phyloP scores from a whole-genome alignment of 495 filamentous ascomycete genomes.

The Penicillium cinerascens region DNA sequence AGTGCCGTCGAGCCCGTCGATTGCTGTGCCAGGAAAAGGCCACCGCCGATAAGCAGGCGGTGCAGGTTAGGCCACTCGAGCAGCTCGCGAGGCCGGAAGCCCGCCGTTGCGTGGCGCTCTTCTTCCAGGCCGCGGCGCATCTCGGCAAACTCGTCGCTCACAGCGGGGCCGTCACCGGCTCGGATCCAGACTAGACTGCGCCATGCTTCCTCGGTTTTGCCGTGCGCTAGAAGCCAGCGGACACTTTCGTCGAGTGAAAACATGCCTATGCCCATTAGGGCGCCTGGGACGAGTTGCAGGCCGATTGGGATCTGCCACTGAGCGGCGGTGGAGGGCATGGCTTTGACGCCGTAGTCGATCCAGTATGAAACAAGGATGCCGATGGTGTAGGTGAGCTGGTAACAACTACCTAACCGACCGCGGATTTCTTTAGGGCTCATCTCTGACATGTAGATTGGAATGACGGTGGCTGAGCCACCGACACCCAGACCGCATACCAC shows the following conservation, averaged over 20 bases:
- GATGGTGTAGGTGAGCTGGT: constrained; percentile 52
- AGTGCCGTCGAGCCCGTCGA: constrained; percentile 53
- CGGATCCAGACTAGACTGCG: constrained; percentile 50
- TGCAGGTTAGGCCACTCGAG: constrained; percentile 40
- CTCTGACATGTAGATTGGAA: constrained; percentile 56
- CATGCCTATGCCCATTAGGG: constrained; percentile 50
- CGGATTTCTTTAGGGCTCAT: constrained; percentile 55
- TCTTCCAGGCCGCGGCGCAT: constrained; percentile 43
- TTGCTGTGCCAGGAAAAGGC: constrained; percentile 46
- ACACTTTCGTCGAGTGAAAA: constrained; percentile 47
- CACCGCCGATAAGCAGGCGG: constrained; percentile 37
- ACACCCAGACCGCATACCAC: constrained; percentile 56
- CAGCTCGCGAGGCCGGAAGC: constrained; percentile 40
- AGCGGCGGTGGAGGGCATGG: constrained; percentile 48
- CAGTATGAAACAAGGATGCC: constrained; percentile 52
- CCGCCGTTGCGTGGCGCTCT: constrained; percentile 40
- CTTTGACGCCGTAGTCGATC: constrained; percentile 54
- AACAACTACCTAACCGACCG: constrained; percentile 50
- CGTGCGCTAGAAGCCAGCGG: constrained; percentile 49
- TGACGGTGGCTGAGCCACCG: constrained; percentile 53
- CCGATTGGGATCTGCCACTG: constrained; percentile 57
- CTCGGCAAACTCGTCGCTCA: constrained; percentile 44
- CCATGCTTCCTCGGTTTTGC: constrained; percentile 40
- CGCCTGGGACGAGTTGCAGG: constrained; percentile 49
- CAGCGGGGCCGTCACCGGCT: constrained; percentile 28